Conservation (phyloP, 2,329 filamentous ascomycete species). For the Fusarium phyllophilum region DNA sequence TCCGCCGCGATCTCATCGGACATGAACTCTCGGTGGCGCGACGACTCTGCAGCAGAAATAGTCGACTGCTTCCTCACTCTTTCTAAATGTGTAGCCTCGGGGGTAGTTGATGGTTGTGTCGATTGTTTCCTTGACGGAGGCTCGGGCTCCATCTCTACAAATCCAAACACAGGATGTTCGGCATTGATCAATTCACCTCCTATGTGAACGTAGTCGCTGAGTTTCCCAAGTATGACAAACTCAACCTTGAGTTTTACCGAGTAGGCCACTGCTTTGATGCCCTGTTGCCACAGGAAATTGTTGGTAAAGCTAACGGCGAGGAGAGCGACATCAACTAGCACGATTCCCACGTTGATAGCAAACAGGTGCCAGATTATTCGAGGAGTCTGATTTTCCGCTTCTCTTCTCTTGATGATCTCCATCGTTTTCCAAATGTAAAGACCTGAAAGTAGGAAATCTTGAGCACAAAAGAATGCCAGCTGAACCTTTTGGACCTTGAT, state of each 20-base stretch:
- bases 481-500: constrained; percentile 21
- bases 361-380: constrained; percentile 32
- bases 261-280: constrained; percentile 49
- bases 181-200: constrained; percentile 24
- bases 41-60: constrained; percentile 9
- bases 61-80: constrained; percentile 11
- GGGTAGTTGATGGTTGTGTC: neutral
- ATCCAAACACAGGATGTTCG: constrained; percentile 26
- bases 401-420: constrained; percentile 18
- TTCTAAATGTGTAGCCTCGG: neutral
- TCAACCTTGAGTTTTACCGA: constrained; percentile 53
- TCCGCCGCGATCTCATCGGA: neutral
- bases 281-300: constrained; percentile 48
- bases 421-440: constrained; percentile 32
- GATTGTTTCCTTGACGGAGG: constrained; percentile 1
- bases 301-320: constrained; percentile 47
- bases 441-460: constrained; percentile 30
- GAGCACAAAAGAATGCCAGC: constrained; percentile 24
- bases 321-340: constrained; percentile 55
- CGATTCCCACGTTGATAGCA: constrained; percentile 54
- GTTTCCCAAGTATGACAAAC: constrained; percentile 49
- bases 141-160: constrained; percentile 29
- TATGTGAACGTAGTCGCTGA: constrained; percentile 48
- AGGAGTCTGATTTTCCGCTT: constrained; percentile 11
- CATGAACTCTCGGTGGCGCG: neutral